Base-by-base conservation (phyloP, 2,329 filamentous ascomycete species). In the Eurotiales sp. region DNA sequence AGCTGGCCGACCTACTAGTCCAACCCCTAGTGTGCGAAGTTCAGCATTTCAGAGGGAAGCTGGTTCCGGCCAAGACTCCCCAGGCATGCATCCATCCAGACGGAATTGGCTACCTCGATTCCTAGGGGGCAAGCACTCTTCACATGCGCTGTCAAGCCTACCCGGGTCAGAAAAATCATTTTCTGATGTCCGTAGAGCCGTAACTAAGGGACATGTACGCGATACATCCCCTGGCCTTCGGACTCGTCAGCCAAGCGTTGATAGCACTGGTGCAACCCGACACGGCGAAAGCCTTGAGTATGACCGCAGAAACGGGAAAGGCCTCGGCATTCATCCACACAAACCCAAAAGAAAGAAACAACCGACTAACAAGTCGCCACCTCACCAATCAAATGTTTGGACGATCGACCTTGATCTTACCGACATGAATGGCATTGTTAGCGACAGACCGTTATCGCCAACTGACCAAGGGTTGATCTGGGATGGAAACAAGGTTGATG, bases 371-470 rank as follows among this genome's bases (percentile, higher is more conserved):
- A 53, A 44, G 21, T 30, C 46, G 8, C 40, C 39, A n/a, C 39
- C 22, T 14, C 83, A 79, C 7, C 82, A 86, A 53, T 77, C 79
- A 48, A 78, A 80, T 37, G 80, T 90, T 41, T 95, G 86, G 71
- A 81, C 82, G 61, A 81, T 97, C 22, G 92, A 97, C 67, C 95
- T 89, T 2, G 87, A 97, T 65, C 79, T 97, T 43, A 83, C 84
- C 51, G 83, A 96, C 60, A 93, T 99, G 89, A 87, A 91, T 61
- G 93, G 90, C 19, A 96, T 97, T 57, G 74, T 97, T 54, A 84
- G 85, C 46, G 82, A 84, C 56, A 79, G 57, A 14, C 83, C 86
- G 0, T 75, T 90, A 63, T 87, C 88, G 1, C 87, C 88, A 1
- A 84, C 89, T 59, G 85, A 83, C 55, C 77, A 54, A 25, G 63